Evolutionary conservation across 2,329 filamentous ascomycete genomes (phyloP).

Genomic region (Ophiostoma tasmaniense): DNA sequence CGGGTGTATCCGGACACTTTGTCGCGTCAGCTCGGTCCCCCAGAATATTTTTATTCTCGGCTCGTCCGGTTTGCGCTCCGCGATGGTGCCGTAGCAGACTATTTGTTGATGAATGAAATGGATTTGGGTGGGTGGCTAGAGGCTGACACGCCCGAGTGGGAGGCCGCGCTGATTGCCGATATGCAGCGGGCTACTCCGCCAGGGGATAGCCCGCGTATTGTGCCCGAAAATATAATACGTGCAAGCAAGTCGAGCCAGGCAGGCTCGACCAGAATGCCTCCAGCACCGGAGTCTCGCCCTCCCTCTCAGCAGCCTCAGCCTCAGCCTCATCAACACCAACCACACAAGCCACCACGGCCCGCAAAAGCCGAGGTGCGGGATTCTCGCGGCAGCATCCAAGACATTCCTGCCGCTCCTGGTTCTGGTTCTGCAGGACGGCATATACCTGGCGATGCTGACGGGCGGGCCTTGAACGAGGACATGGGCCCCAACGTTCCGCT

Average conservation of each 20-base stretch:
- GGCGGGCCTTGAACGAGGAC: neutral
- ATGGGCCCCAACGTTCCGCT: neutral
- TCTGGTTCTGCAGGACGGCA: neutral
- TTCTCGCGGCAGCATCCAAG: neutral
- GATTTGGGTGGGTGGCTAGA: neutral
- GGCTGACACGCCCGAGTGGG: neutral
- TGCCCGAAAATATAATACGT: neutral
- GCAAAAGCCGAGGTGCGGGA: neutral
- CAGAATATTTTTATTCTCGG: neutral
- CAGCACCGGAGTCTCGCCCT: neutral
- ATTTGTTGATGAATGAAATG: neutral
- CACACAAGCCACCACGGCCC: neutral
- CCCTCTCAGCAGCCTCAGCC: neutral
- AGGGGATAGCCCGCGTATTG: neutral
- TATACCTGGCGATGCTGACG: neutral
- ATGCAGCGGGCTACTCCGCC: neutral
- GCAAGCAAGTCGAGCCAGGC: neutral
- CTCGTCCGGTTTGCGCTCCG: constrained; percentile 1
- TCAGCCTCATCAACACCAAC: no score
- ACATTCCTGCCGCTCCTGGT: neutral
- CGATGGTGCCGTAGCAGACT: constrained; percentile 1
- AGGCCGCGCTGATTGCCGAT: neutral
- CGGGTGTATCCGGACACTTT: no score
- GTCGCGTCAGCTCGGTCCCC: neutral
- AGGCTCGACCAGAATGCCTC: neutral